Conservation (phyloP, 345 rosid species). For the Eutrema yunnanense region DNA sequence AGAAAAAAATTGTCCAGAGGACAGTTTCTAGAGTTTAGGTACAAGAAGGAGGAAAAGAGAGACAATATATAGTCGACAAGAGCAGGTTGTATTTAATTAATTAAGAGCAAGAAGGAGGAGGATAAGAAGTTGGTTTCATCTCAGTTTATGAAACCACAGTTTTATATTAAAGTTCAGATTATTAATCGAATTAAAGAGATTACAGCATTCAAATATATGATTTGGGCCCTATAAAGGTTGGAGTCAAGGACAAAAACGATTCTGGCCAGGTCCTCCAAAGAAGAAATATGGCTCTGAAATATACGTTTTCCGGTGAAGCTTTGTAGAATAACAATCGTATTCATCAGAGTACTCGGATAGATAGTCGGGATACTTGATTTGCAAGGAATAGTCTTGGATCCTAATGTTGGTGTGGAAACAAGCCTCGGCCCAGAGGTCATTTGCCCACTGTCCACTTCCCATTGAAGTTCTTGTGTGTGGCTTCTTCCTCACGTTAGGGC, state of each 20-base stretch:
- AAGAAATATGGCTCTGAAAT: conserved; percentile 25
- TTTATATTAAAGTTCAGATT: not conserved
- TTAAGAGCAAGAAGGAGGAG: not conserved
- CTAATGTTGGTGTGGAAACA: conserved; percentile 28
- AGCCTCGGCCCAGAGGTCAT: not conserved
- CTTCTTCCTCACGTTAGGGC: conserved; percentile 30
- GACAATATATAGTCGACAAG: not conserved
- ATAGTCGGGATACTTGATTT: conserved; percentile 29
- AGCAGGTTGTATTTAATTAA: not conserved
- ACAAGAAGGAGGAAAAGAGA: too few relatives aligned
- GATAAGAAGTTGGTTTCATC: not conserved
- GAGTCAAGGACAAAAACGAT: conserved; percentile 17
- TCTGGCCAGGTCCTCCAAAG: conserved; percentile 46
- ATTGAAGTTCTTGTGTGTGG: conserved; percentile 44
- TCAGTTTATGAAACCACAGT: not conserved
- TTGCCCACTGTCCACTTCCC: conserved; percentile 40
- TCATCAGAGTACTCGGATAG: conserved; percentile 18
- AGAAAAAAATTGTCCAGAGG: not conserved
- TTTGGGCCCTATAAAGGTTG: not conserved
- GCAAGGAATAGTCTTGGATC: conserved; percentile 32
- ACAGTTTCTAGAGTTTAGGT: not conserved
- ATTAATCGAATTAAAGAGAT: not conserved
- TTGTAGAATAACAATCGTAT: conserved; percentile 21
- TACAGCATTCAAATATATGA: not conserved
- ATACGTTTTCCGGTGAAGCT: not conserved